Base-by-base conservation (phyloP, 2,329 filamentous ascomycete species). In the Sphaerulina populicola region DNA sequence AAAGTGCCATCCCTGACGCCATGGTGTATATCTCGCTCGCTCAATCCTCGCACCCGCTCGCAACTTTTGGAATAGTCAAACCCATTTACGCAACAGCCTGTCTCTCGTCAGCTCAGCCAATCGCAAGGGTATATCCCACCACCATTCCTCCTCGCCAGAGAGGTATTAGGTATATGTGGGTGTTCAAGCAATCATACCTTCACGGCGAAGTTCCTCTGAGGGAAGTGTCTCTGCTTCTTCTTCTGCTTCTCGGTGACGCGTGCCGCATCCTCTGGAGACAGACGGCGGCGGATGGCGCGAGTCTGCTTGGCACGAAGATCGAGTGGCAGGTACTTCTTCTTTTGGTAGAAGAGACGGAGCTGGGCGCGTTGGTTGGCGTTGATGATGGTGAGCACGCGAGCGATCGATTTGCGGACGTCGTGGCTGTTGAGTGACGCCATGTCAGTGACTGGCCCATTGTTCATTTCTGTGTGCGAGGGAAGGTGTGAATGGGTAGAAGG, bases 321-420 rank as follows among this genome's bases (percentile, higher is more conserved):
- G 73, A 98, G 88, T 62, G 93, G 93, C 62, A 89, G 78, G 83
- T 96, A 96, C 82, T 96, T 97, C 88, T 97, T 97, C 85, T 86
- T 86, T 83, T 95, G 94, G 85, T 98, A 98, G 86, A 97, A 97
- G 65, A 97, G 81, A 69, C 90, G 89, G 69, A 98, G 88, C 79
- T 97, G 90, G 65, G 88, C 81, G 74, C 94, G 86, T 81, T 98
- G 93, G 83, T 94, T 97, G 77, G 89, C 86, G 83, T 97, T 98
- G 85, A 98, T 95, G 79, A 98, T 82, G 75, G 93, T 98, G 69
- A 98, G 85, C 77, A 96, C 88, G 72, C 91, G 90, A 71, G 93
- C 94, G 77, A 98, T 96, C 64, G 90, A 95, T 83, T 98, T 98
- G 81, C 93, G 90, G 74, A 98, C 82, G 75, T 98, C 94, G 81